Evolutionary conservation across 306 rosid genomes (phyloP).

Genomic region (Cicer bijugum): DNA sequence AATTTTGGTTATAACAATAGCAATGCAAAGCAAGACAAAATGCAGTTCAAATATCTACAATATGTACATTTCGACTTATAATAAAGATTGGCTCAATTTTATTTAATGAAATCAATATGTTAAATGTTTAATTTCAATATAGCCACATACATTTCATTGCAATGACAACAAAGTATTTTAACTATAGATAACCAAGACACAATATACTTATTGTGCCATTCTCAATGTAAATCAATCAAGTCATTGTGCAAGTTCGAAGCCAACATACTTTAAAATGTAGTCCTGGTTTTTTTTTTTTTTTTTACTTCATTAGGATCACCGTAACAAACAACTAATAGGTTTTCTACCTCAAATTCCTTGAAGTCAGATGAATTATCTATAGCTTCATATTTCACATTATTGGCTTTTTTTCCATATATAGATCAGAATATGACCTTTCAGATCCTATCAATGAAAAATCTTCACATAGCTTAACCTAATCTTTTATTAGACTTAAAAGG

Average conservation of each 20-base stretch:
- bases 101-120: too few relatives aligned
- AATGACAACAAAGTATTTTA: too few relatives aligned
- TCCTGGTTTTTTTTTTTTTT: constrained; percentile 50
- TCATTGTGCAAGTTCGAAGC: background rate
- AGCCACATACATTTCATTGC: too few relatives aligned
- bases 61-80: background rate
- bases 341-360: constrained; percentile 55
- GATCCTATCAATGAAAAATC: constrained; percentile 32
- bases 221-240: background rate
- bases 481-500: constrained; percentile 46
- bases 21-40: background rate
- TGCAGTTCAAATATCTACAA: background rate
- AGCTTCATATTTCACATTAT: background rate
- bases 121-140: too few relatives aligned
- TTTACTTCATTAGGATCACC: constrained; percentile 46
- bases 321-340: constrained; percentile 48
- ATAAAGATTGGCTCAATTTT: background rate
- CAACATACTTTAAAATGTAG: constrained; percentile 50
- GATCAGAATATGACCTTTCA: constrained; percentile 16
- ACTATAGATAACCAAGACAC: too few relatives aligned
- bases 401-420: background rate
- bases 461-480: constrained; percentile 49
- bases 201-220: background rate
- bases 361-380: constrained; percentile 35
- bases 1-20: background rate